Base-by-base conservation (phyloP, 169 alveolate genomes). In the Plasmodium coatneyi region DNA sequence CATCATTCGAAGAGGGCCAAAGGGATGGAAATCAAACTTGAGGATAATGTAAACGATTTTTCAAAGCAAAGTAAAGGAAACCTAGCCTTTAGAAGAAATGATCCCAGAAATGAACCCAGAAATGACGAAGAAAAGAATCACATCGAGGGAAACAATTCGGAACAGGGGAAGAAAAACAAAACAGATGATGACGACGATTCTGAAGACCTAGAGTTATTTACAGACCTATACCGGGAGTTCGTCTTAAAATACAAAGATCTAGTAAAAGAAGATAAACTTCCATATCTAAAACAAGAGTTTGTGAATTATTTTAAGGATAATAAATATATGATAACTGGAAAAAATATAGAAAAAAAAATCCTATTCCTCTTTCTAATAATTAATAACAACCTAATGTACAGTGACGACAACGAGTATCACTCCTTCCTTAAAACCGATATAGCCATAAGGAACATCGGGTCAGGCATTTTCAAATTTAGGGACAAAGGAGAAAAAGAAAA, bases 391-490 rank as follows among this genome's bases (percentile, higher is more conserved):
- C 36, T 87, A 71, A 43, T 76, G 12, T 79, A 87, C 72, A 79
- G 71, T 41, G 22, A 12, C 19, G 4, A 43, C 52, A 1, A 43
- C 60, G 93, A 87, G 46, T 22, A 25, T 36, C 76, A 87, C 12
- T 79, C 90, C n/a, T 87, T 87, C 71, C 5, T 66, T 30, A 78
- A 49, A 87, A 66, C 41, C 5, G 89, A 87, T 49, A 32, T 87
- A 79, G 79, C 93, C 36, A 52, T 79, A 28, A 87, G 79, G 74
- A 79, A 79, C 71, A 78, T 87, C n/a, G 93, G 93, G 22, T 87
- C 93, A 1, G 93, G 93, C 5, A 87, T 87, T 43, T 87, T 87
- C 82, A 87, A 60, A 66, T 87, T 87, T 52, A 76, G 93, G 46
- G 79, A 78, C 79, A 78, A 66, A 39, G 79, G 39, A 60, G 93